Base-by-base conservation (phyloP, 2,329 filamentous ascomycete species). In the Sclerotinia subarctica region DNA sequence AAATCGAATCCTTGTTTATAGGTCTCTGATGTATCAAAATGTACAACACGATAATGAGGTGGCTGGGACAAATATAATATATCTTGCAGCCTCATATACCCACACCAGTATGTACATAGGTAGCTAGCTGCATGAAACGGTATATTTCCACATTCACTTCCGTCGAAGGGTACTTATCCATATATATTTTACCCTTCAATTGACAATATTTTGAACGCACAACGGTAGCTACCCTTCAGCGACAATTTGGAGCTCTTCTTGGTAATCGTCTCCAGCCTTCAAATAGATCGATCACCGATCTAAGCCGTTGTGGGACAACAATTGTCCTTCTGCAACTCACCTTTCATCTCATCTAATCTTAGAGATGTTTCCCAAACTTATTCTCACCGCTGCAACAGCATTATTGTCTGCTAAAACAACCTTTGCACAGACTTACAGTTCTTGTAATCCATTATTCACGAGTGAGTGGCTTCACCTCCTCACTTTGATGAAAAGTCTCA, bases 341-440 rank as follows among this genome's bases (percentile, higher is more conserved):
- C 49, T 67, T 21, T n/a, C 1, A 19, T 51, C 38, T 42, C 46
- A 42, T 32, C 21, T 24, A 13, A 47, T 47, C 35, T 67, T 26
- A 10, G 35, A 38, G 57, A 77, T 77, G 75, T 72, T 75, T 67
- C 71, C 71, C n/a, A 72, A 68, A 70, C 66, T 69, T 21, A 60
- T 75, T 32, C 49, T 73, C 65, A 69, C 62, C 10, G 35, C 72
- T 46, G 70, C 72, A 56, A 64, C 71, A 32, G 70, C 72, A 38
- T 64, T 73, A 24, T 52, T 74, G 64, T 69, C 66, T 26, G 71
- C 70, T 68, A 57, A 66, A 70, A 47, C n/a, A n/a, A 54, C 66
- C 26, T 64, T 75, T 26, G 82, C 82, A 54, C 85, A 87, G 73
- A 87, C 85, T 67, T 86, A 81, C 74, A 83, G 80, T 64, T 80